Conservation (phyloP, 305 asterid genomes). For the Rubia tinctorum region DNA sequence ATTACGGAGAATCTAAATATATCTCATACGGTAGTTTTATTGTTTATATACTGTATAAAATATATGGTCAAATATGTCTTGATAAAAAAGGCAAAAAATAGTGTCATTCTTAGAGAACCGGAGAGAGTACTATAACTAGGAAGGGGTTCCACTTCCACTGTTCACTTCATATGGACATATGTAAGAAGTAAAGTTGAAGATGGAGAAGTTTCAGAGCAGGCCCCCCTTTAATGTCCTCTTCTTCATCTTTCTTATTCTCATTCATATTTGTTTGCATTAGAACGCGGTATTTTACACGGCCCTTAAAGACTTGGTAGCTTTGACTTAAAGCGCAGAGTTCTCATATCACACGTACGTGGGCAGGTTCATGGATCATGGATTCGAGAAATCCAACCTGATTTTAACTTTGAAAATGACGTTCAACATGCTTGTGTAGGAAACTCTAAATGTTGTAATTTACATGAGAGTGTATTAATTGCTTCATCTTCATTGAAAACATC, state of each 20-base stretch:
- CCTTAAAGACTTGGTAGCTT: neutral
- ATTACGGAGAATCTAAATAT: too few relatives aligned
- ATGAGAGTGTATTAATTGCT: too few relatives aligned
- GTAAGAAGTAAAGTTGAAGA: neutral
- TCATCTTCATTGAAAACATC: too few relatives aligned
- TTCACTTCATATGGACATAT: neutral
- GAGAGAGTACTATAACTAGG: too few relatives aligned
- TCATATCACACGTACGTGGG: neutral
- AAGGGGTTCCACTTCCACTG: neutral
- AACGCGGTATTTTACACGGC: neutral
- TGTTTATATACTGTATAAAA: too few relatives aligned
- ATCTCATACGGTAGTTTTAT: too few relatives aligned
- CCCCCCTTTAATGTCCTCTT: neutral
- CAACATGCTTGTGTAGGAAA: too few relatives aligned
- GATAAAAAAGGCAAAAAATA: too few relatives aligned
- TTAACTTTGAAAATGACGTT: neutral
- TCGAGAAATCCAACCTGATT: neutral
- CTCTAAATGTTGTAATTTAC: too few relatives aligned
- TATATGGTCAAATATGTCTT: too few relatives aligned
- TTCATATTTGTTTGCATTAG: neutral
- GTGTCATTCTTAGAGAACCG: too few relatives aligned
- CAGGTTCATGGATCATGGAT: too few relatives aligned
- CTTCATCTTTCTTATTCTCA: neutral
- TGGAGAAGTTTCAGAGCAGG: neutral
- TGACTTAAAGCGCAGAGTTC: constrained; percentile 3